Percentiles rank a stretch among this genome's conserved stretches.
Evolutionary conservation across 2,329 filamentous ascomycete species (phyloP).

Genomic region (Eutypa lata): DNA sequence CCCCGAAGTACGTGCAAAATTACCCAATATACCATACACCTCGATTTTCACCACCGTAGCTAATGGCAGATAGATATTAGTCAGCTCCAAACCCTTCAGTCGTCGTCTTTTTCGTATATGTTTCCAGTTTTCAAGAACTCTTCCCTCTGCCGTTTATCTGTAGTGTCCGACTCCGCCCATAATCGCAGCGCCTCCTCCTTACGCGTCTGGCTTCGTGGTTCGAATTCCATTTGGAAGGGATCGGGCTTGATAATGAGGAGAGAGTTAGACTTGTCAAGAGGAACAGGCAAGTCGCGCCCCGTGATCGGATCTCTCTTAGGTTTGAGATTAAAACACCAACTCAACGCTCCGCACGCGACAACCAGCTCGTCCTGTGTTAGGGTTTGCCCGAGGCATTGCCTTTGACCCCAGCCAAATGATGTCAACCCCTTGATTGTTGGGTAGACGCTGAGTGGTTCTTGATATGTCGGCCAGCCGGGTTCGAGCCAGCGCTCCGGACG

Average conservation of each 20-base stretch:
- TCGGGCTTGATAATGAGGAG: conserved; percentile 57
- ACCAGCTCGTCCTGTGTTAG: conserved; percentile 44
- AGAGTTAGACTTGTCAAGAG: conserved; percentile 49
- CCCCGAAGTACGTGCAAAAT: too few relatives aligned
- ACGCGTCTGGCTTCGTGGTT: conserved; percentile 42
- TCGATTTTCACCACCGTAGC: too few relatives aligned
- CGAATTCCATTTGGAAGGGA: conserved; percentile 51
- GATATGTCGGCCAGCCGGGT: conserved; percentile 48
- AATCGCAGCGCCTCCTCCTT: conserved; percentile 34
- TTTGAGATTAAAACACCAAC: conserved; percentile 40
- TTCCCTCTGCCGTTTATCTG: conserved; percentile 22
- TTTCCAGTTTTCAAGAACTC: conserved; percentile 21
- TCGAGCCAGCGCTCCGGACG: conserved; percentile 52
- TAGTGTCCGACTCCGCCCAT: conserved; percentile 32
- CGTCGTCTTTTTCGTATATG: conserved; percentile 4
- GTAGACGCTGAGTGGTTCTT: conserved; percentile 46
- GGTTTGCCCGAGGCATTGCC: conserved; percentile 35
- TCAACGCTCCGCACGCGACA: conserved; percentile 47
- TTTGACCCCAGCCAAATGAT: conserved; percentile 53
- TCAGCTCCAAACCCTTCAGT: background rate
- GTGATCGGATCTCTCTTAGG: conserved; percentile 41
- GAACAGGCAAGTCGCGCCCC: conserved; percentile 38
- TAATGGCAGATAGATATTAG: background rate
- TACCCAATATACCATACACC: too few relatives aligned
- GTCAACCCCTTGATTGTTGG: conserved; percentile 52